Evolutionary conservation across 345 rosid genomes (phyloP), one percentile per base, ranked within the genome.

Genomic region (Melaleuca quinquenervia): DNA sequence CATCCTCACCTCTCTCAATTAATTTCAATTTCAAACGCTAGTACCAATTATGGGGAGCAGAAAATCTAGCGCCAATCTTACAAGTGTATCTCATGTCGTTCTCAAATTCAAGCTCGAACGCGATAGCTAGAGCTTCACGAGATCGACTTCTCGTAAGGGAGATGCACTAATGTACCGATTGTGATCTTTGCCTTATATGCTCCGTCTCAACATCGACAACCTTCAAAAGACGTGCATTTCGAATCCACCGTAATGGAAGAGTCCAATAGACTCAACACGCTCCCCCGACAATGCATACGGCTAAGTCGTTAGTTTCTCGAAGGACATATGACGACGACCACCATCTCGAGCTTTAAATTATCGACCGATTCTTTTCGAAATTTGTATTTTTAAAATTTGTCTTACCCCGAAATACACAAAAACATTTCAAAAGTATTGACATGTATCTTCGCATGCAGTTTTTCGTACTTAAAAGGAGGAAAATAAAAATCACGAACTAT

Each of bases 241-340:
- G 32, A 27, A 58, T 3, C n/a, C 32, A 14, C 14, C 0, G 32
- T 2, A 5, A 24, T 24, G 13, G 11, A 56, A 24, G 0, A 56
- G 29, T 26, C 27, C 14, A 56, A 51, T 16, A 58, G 6, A n/a
- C 36, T 58, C 16, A 11, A n/a, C 18, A 22, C 11, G 2, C 6
- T 55, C 27, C 27, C 0, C 1, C 3, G 0, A 26, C 11, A 13
- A 1, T n/a, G 26, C 5, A 14, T 1, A 11, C 3, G 27, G 27
- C 24, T 2, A 5, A 56, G 36, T 27, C 18, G 1, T n/a, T 27
- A 27, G 18, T 5, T 58, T 58, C 36, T 58, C 9, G 0, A 58
- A 58, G n/a, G n/a, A n/a, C n/a, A n/a, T n/a, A n/a, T n/a, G n/a
- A n/a, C n/a, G n/a, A n/a, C n/a, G n/a, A n/a, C n/a, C n/a, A n/a